Evolutionary conservation across 768 basidiomycete species (phyloP), one percentile per base, ranked within the genome.

Genomic region (Phaffia tasmanica): DNA sequence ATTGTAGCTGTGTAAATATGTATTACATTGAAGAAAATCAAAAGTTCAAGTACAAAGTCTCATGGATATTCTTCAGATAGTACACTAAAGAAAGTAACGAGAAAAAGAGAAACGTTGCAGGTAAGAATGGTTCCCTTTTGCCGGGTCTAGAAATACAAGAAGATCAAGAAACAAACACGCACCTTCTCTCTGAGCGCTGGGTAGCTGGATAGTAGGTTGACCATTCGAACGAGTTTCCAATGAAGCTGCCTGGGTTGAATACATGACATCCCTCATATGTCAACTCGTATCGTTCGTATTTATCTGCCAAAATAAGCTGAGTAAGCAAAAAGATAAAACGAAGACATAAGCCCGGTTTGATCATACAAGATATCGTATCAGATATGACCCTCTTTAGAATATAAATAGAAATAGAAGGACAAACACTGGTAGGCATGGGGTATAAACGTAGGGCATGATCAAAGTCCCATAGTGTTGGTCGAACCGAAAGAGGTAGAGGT

Each of bases 241-340:
- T 80, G 74, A 98, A 97, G 59, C 86, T 85, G 23, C 95, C 93
- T 0, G 95, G 95, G 75, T 99, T 99, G 81, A 98, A 92, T 30
- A 98, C 95, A 77, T 98, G 95, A 72, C 95, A 98, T 15, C 91
- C 91, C 67, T 93, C 92, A 75, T 99, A 99, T 0, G 93, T 98
- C 70, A 95, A 81, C 72, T 95, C 90, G 75, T 90, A 99, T 57
- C 87, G 84, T 74, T 95, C 93, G 73, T 97, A 95, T 76, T 87
- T 92, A 78, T 99, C 95, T 1, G 95, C 95, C 16, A 99, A 82
- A 42, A 98, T 81, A 23, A 97, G 80, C 92, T 95, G 69, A 42
- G 19, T n/a, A n/a, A 32, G 32, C 47, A 15, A 4, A 25, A 7
- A 30, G 46, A 18, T 54, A 29, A 55, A 18, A 23, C 8, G 48